These are phyloP conservation scores for Alternaria brassicicola DNA, from an alignment of 2,329 filamentous ascomycete genomes.

Conservation along the genomic window DNA sequence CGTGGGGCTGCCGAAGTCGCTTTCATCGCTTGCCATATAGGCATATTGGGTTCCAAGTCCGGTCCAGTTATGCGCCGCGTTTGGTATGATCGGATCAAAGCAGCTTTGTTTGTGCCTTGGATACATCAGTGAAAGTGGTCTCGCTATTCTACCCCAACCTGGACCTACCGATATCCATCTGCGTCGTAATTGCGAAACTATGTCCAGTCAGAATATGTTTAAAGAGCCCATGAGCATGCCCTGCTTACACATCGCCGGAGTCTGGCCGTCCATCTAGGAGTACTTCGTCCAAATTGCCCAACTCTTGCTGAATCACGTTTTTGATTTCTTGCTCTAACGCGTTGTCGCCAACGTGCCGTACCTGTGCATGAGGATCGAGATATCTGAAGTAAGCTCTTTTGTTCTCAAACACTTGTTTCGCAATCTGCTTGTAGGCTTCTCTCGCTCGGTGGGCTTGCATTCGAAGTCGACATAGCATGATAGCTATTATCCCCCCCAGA, in stretches of 20 bases:
- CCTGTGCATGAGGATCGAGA: conserved; percentile 25
- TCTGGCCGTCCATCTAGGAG: conserved; percentile 34
- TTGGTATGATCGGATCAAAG: conserved; percentile 40
- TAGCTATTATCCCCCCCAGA: conserved; percentile 36
- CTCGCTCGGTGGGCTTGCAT: conserved; percentile 39
- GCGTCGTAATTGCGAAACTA: conserved; percentile 39
- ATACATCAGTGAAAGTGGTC: neutral
- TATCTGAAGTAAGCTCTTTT: conserved; percentile 36
- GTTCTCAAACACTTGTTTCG: conserved; percentile 34
- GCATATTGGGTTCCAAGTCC: conserved; percentile 34
- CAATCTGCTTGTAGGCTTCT: conserved; percentile 37
- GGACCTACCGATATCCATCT: conserved; percentile 33
- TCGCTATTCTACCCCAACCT: neutral
- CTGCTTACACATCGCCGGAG: conserved; percentile 39
- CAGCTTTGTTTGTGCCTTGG: conserved; percentile 31
- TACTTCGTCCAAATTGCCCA: conserved; percentile 25
- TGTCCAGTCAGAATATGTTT: conserved; percentile 7
- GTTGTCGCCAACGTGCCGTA: conserved; percentile 12
- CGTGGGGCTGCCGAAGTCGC: conserved; percentile 33
- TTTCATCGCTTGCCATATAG: conserved; percentile 36
- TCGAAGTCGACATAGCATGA: conserved; percentile 39
- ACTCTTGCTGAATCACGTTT: conserved; percentile 23
- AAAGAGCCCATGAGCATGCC: neutral
- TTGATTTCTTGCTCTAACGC: conserved; percentile 33
- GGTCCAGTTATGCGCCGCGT: conserved; percentile 40